Evolutionary conservation across 1,139 yeast genomes (phyloP), one percentile per base, ranked within the genome.

Genomic region (Hyphopichia khmerensis): DNA sequence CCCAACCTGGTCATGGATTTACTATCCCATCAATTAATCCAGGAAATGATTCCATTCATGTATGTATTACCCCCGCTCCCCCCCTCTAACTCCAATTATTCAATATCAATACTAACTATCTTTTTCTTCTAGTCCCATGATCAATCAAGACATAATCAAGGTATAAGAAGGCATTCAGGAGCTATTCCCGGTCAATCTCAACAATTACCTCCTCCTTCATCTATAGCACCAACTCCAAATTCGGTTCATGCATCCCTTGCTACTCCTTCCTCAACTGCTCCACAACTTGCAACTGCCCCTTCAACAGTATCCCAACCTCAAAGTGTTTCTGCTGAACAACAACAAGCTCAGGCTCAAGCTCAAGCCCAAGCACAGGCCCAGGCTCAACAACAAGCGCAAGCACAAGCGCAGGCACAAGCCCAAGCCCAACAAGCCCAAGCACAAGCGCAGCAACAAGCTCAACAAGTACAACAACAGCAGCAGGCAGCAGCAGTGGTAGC

Each of bases 11-110:
- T 37, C 77, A 70, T 48, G 71, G 68, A 8, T 75, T 74, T 53
- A 68, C 60, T 49, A 75, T 75, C 40, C 79, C 79, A 13, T 68
- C 78, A 27, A 69, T 75, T 47, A 72, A 67, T 51, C 59, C 71
- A 32, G 57, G 59, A 46, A 53, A 55, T 40, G 67, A 65, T 38
- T 48, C 56, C 34, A 49, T 50, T 18, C 61, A 54, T 45, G 69
- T 65, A 65, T 39, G 70, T 65, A 50, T 36, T 43, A n/a, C n/a
- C n/a, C n/a, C n/a, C n/a, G n/a, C n/a, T n/a, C n/a, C n/a, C n/a
- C 34, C 15, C 4, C n/a, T 35, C 36, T 40, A 46, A 40, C 43
- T 33, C 38, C 38, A 39, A 43, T 49, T 29, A 30, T 10, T 17
- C 31, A 14, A 8, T 6, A 15, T 4, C 26, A 16, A 32, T 43